Conservation (phyloP, 306 rosid genomes). For the Trifolium dubium region DNA sequence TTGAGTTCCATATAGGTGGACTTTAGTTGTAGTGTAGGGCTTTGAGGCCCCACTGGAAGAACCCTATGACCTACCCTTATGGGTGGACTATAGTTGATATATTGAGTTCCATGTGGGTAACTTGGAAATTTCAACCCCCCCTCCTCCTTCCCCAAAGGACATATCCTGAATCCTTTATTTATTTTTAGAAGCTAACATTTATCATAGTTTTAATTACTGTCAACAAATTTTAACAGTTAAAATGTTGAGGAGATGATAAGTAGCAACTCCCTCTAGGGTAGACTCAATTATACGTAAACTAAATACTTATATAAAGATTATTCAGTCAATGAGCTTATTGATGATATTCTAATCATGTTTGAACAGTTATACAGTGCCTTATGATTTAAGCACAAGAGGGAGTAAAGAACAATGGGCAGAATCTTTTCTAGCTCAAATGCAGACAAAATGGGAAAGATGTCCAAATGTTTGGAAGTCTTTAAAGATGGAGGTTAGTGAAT, state of each 20-base stretch:
- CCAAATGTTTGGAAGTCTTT: constrained; percentile 69
- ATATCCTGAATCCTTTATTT: neutral
- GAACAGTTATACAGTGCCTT: constrained; percentile 82
- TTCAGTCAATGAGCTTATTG: constrained; percentile 5
- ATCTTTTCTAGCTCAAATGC: constrained; percentile 62
- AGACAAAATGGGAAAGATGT: constrained; percentile 73
- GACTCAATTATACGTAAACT: neutral
- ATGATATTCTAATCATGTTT: constrained; percentile 41
- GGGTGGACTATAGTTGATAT: too few relatives aligned
- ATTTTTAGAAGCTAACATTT: neutral
- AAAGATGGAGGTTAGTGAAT: constrained; percentile 72
- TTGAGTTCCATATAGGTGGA: neutral
- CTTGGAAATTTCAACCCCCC: neutral
- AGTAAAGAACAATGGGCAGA: constrained; percentile 77
- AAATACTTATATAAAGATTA: neutral
- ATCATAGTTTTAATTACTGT: neutral
- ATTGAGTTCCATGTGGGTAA: neutral
- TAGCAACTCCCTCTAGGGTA: too few relatives aligned
- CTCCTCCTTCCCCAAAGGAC: neutral
- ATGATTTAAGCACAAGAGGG: constrained; percentile 74
- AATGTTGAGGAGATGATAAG: neutral
- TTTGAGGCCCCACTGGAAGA: neutral
- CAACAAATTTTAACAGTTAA: neutral
- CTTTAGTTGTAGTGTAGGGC: neutral
- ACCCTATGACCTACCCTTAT: neutral